Base-by-base conservation (phyloP, 179 eudicot genomes). In the Corrigiola litoralis region DNA sequence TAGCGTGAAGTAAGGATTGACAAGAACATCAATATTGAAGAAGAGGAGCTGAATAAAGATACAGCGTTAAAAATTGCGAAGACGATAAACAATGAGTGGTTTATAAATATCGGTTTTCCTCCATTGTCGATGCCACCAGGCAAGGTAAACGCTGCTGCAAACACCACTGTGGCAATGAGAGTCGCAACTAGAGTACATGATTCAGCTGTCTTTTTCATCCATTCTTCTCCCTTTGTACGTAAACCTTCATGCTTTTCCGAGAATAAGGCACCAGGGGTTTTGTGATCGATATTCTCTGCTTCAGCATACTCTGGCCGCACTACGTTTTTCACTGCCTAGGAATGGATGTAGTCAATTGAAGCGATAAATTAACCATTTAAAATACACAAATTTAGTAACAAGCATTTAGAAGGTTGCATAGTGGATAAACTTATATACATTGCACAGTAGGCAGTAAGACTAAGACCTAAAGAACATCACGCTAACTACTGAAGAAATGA, bases 1-100 rank as follows among this genome's bases (percentile, higher is more conserved):
- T 72, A 77, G 1, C 74, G 68, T 2, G 74, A 65, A 5, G 74
- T 77, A 2, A 77, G 65, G 32, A 77, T 72, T 3, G 71, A 58
- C 58, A 77, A 53, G 67, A 65, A 68, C 75, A 72, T 44, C 36
- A 52, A 29, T 27, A 52, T 28, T 29, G 58, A 27, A 52, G 58
- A 5, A 29, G 58, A 27, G 4, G 45, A 77, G 31, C 37, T 65
- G 69, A 51, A 65, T 18, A 65, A 52, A 6, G 69, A 65, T 17
- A 65, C 12, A 21, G 38, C 69, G 40, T 52, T 65, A 1, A 27
- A 51, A 21, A 65, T 31, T 0, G 69, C 59, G 5, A 65, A 65
- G 6, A 52, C 57, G 17, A 65, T 12, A 40, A 65, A 65, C 8
- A 23, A 27, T 27, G 58, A 6, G 6, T 24, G 18, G 13, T 51